Evolutionary conservation across 139 green algal species (phyloP), one percentile per base, ranked within the genome.

Genomic region (Chlamydomonas incerta): DNA sequence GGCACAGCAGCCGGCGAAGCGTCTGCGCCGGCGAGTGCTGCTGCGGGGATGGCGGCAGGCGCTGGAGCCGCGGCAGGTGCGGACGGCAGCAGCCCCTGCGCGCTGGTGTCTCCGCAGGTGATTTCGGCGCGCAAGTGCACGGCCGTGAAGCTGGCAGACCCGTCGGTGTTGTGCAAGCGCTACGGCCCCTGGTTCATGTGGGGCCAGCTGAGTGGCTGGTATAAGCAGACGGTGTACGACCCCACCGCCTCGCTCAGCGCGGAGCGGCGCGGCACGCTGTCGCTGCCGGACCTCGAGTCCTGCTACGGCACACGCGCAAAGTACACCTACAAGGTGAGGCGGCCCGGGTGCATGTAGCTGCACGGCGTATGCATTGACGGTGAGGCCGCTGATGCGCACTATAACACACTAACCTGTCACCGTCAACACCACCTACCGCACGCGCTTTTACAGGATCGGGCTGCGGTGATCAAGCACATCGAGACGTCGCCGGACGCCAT

Each of bases 171-270:
- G 73, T 83, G 86, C 63, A 98, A 98, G 85, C 93, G 93, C 81
- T 98, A 98, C 85, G 82, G 93, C 28, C 89, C 91, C 1, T 74
- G 82, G n/a, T 98, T 96, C 87, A 79, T 96, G 57, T 98, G 96
- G 96, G 95, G 92, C 5, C 96, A 98, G 90, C 89, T 98, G 68
- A 95, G 75, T 50, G 87, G 87, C 65, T 98, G 96, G 96, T 98
- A 92, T 91, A 98, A 98, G 91, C 85, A 98, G 90, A 98, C 96
- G 2, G 93, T 98, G 71, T 97, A 96, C 87, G 95, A 98, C 76
- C 96, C 96, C 57, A 95, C 91, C 1, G 95, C 95, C 28, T 95
- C 90, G 9, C 86, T 98, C 50, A 95, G 87, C 15, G 95, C 96
- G 3, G 96, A 98, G 52, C 87, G 96, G 31, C 88, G 96, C 8